These are phyloP conservation scores for Miscanthus sacchariflorus DNA, from an alignment of 202 grass and related monocot genomes.

Conservation along the genomic window DNA sequence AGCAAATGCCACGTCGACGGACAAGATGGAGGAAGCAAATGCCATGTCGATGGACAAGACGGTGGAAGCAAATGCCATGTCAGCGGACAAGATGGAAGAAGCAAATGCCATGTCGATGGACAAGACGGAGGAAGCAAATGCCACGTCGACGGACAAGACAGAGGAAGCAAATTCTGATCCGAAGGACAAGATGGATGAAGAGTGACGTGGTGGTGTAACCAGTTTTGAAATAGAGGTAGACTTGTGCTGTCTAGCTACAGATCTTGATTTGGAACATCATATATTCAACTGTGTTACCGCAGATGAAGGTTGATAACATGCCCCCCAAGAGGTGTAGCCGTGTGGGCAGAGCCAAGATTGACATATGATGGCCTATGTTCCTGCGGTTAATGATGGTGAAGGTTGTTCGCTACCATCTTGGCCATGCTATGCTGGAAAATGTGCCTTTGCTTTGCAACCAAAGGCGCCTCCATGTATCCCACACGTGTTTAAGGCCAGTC, in stretches of 20 bases:
- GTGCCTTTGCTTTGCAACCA: slow-evolving; percentile 1
- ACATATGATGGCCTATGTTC: background rate
- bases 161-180: background rate
- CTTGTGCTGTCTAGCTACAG: background rate
- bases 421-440: background rate
- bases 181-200: slow-evolving; percentile 42
- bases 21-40: no score
- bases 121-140: slow-evolving; percentile 28
- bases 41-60: no score
- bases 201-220: slow-evolving; percentile 23
- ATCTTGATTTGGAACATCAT: slow-evolving; percentile 31
- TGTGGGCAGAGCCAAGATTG: background rate
- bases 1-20: background rate
- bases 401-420: background rate
- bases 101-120: background rate
- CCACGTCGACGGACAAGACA: no score
- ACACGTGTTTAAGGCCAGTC: background rate
- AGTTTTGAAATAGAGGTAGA: background rate
- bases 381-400: background rate
- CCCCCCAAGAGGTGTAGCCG: background rate
- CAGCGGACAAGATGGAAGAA: background rate
- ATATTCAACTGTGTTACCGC: background rate
- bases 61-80: background rate
- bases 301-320: background rate
- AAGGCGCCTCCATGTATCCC: background rate